phyloP scores from a whole-genome alignment of 2,329 filamentous ascomycete genomes.

The Trichoderma koningii region DNA sequence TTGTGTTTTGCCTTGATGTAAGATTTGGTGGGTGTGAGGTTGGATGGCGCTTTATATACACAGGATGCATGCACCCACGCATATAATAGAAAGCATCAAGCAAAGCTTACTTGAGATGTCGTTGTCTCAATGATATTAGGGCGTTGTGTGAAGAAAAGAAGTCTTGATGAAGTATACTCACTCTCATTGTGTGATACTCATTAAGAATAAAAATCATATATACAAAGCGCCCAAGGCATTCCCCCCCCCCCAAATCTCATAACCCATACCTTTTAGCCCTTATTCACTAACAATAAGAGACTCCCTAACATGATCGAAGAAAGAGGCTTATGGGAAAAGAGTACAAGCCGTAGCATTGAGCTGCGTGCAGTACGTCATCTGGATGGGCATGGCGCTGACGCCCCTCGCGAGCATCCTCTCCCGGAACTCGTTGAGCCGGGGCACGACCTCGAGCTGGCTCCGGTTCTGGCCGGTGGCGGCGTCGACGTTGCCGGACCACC shows the following conservation, averaged over 20 bases:
- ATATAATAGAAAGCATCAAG: slow-evolving; percentile 16
- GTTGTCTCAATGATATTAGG: too few relatives aligned
- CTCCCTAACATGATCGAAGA: background rate
- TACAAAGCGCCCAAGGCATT: slow-evolving; percentile 14
- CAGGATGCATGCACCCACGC: slow-evolving; percentile 5
- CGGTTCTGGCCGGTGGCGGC: slow-evolving; percentile 63
- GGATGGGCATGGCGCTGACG: slow-evolving; percentile 62
- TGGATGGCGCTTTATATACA: slow-evolving; percentile 4
- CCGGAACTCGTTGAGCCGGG: slow-evolving; percentile 72
- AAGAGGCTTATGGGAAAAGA: slow-evolving; percentile 5
- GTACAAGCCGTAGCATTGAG: slow-evolving; percentile 21
- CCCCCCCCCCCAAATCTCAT: background rate
- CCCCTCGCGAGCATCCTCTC: slow-evolving; percentile 73
- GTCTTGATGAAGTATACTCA: too few relatives aligned
- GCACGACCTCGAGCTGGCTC: slow-evolving; percentile 68
- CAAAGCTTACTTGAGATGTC: background rate
- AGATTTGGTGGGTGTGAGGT: background rate
- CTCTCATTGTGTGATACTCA: background rate
- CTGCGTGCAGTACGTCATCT: slow-evolving; percentile 26
- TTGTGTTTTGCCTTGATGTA: background rate
- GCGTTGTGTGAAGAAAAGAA: too few relatives aligned
- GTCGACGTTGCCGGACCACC: slow-evolving; percentile 76
- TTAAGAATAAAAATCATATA: slow-evolving; percentile 15
- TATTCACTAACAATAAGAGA: slow-evolving; percentile 9
- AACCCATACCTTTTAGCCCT: slow-evolving; percentile 7